Conservation (phyloP, 371 early-diverging fungal species). For the Rhizopus sp. region DNA sequence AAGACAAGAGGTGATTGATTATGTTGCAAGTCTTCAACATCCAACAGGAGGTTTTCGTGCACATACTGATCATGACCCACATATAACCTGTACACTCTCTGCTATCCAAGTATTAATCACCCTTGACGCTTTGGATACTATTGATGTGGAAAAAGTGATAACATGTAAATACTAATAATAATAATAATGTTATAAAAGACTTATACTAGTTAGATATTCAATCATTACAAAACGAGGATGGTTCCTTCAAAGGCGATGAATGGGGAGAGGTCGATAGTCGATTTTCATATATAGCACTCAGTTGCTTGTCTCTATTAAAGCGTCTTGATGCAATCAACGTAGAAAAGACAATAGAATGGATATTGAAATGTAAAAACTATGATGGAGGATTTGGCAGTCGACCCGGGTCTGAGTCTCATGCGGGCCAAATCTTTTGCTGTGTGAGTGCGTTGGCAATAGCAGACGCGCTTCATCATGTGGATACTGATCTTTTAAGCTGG, state of each 20-base stretch:
- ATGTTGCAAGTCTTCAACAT: slow-evolving; percentile 81
- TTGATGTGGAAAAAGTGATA: slow-evolving; percentile 70
- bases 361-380: slow-evolving; percentile 86
- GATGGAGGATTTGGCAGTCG: slow-evolving; percentile 97
- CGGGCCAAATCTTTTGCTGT: slow-evolving; percentile 95
- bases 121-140: slow-evolving; percentile 74
- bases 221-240: slow-evolving; percentile 66
- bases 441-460: slow-evolving; percentile 87
- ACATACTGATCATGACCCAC: slow-evolving; percentile 86
- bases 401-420: slow-evolving; percentile 96
- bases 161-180: slow-evolving; percentile 55
- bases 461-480: slow-evolving; percentile 69
- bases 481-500: slow-evolving; percentile 76
- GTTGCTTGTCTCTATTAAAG: slow-evolving; percentile 74
- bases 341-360: slow-evolving; percentile 74
- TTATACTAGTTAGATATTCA: slow-evolving; percentile 44
- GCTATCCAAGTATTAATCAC: slow-evolving; percentile 93
- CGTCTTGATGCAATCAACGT: slow-evolving; percentile 75
- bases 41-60: slow-evolving; percentile 94
- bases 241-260: slow-evolving; percentile 88
- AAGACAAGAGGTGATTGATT: slow-evolving; percentile 71
- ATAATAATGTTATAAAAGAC: not conserved
- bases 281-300: slow-evolving; percentile 88
- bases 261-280: slow-evolving; percentile 98
- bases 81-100: slow-evolving; percentile 90